Evolutionary conservation across 2,329 filamentous ascomycete genomes (phyloP).

Genomic region (Alternaria postmessia): DNA sequence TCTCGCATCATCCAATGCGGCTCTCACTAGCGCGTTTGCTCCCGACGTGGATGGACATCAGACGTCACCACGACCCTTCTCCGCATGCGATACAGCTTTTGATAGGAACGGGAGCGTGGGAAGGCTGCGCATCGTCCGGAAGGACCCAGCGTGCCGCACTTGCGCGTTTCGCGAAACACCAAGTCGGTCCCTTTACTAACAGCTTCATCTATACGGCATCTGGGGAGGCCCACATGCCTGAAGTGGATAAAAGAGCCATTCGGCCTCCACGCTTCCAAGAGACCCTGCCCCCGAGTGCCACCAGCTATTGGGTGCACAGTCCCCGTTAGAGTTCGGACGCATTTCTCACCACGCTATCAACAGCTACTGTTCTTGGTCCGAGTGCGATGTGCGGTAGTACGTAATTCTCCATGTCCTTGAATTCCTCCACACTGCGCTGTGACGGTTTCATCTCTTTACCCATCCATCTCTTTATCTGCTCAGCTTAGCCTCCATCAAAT

Average conservation of each 20-base stretch:
- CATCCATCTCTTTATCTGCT: conserved; percentile 5
- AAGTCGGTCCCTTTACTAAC: conserved; percentile 6
- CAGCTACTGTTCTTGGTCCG: conserved; percentile 15
- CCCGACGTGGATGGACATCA: conserved; percentile 24
- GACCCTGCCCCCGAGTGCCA: conserved; percentile 7
- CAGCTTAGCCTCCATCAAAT: not conserved
- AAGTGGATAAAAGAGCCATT: conserved; percentile 25
- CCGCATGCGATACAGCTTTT: conserved; percentile 3
- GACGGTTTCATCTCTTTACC: conserved; percentile 3
- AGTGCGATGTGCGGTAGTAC: conserved; percentile 13
- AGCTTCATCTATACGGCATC: conserved; percentile 16
- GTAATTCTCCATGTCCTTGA: conserved; percentile 20
- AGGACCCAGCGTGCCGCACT: not conserved
- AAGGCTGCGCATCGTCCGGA: not conserved
- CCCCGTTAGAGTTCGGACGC: conserved; percentile 6
- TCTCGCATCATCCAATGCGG: conserved; percentile 25
- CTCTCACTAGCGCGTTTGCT: conserved; percentile 31
- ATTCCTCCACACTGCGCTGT: conserved; percentile 10
- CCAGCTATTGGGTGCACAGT: conserved; percentile 18
- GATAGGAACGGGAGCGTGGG: conserved; percentile 4
- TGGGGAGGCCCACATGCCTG: conserved; percentile 24
- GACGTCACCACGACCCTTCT: conserved; percentile 23
- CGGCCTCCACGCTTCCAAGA: conserved; percentile 24
- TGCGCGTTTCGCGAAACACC: conserved; percentile 6
- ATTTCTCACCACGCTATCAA: conserved; percentile 14